Evolutionary conservation across 1,284 basidiomycete genomes (phyloP).

Genomic region (Hymenochaete sp.): DNA sequence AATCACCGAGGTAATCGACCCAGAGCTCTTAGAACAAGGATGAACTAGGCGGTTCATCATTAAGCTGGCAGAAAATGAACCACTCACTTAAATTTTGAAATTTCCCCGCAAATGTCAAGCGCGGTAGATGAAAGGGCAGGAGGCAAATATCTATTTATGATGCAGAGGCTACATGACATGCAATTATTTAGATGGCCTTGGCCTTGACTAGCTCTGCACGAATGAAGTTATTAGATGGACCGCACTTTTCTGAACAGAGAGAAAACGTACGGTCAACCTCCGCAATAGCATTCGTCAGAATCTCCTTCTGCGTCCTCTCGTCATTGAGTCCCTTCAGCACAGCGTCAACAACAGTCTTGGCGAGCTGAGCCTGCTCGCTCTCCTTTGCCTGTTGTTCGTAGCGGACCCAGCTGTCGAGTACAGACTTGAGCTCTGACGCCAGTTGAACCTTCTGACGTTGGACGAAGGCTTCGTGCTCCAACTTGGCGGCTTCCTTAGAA

Average conservation of each 20-base stretch:
- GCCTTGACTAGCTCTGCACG: slow-evolving; percentile 56
- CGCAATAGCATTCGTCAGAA: slow-evolving; percentile 75
- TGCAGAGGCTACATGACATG: slow-evolving; percentile 5
- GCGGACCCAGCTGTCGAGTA: slow-evolving; percentile 97
- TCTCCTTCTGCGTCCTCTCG: slow-evolving; percentile 90
- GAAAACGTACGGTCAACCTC: slow-evolving; percentile 77
- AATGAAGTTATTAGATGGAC: neutral
- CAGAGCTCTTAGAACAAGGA: slow-evolving; percentile 19
- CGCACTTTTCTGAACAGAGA: slow-evolving; percentile 18
- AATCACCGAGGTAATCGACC: slow-evolving; percentile 1
- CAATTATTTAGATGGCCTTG: slow-evolving; percentile 51
- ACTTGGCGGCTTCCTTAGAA: slow-evolving; percentile 83
- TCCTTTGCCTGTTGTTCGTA: slow-evolving; percentile 96
- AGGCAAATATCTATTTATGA: slow-evolving; percentile 11
- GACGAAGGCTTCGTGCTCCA: slow-evolving; percentile 88
- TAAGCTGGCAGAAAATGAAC: neutral
- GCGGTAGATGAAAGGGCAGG: neutral
- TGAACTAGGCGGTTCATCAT: slow-evolving; percentile 18
- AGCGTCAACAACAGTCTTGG: slow-evolving; percentile 80
- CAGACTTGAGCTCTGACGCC: slow-evolving; percentile 85
- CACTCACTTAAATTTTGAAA: neutral
- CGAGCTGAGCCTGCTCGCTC: slow-evolving; percentile 88
- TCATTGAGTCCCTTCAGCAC: slow-evolving; percentile 80
- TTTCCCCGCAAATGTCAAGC: neutral
- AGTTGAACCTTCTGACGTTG: slow-evolving; percentile 85